A percentile compares a stretch with the other conserved stretches of the same genome.
phyloP scores from a whole-genome alignment of 257 asterid species.

The Henckelia pumila region DNA sequence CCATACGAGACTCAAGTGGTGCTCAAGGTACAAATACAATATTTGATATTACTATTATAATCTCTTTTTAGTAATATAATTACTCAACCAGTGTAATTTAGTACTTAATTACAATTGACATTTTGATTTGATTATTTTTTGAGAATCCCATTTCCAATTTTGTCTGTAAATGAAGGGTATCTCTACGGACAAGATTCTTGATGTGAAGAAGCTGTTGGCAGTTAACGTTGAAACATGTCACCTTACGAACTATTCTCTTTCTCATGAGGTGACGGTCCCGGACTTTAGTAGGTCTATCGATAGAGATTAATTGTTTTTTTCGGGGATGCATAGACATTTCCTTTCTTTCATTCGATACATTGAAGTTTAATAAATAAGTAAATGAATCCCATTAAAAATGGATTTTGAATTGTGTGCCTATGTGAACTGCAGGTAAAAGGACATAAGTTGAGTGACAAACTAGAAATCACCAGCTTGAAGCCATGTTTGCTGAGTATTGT shows the following conservation, averaged over 20 bases:
- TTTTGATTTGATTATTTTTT: neutral
- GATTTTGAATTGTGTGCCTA: too few species aligned
- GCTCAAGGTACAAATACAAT: conserved; percentile 69
- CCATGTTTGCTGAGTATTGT: conserved; percentile 88
- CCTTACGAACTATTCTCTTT: conserved; percentile 70
- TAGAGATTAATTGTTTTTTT: too few species aligned
- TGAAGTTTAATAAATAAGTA: too few species aligned
- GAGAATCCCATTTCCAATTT: neutral
- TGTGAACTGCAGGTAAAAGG: conserved; percentile 99
- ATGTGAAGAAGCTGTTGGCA: conserved; percentile 76
- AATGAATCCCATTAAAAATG: too few species aligned
- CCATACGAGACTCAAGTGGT: conserved; percentile 81
- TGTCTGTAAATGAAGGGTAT: conserved; percentile 56
- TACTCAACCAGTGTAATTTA: too few species aligned
- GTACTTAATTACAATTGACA: too few species aligned
- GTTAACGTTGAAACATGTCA: conserved; percentile 89
- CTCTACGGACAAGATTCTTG: conserved; percentile 93
- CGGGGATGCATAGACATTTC: too few species aligned
- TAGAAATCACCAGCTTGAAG: conserved; percentile 72
- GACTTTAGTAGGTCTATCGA: too few species aligned
- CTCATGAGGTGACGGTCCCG: conserved; percentile 97
- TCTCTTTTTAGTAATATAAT: too few species aligned
- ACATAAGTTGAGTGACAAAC: conserved; percentile 63
- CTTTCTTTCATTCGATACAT: too few species aligned
- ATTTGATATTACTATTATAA: neutral